Evolutionary conservation across 106 monocot species (phyloP), one percentile per base, ranked within the genome.

Genomic region (Acorus calamus): DNA sequence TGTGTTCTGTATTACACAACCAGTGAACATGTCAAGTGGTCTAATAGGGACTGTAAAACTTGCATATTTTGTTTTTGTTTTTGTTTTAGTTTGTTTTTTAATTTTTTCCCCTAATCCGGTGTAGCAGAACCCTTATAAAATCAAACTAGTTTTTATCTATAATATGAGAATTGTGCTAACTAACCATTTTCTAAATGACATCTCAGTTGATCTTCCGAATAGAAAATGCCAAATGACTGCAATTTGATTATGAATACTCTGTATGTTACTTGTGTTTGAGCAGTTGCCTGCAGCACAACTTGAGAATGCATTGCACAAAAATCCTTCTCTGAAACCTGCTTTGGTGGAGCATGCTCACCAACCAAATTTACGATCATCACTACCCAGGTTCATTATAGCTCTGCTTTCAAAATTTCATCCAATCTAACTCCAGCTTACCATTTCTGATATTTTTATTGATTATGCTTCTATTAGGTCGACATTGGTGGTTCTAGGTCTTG

Each of bases 201-300:
- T 28, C 28, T 28, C 28, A 28, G 28, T 28, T 28, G 28, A 28
- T 28, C 28, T 28, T 28, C 28, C 1, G 28, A 28, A 28, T 28
- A 28, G 1, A 28, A 28, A 28, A 28, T 28, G 28, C 28, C 28
- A 28, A 28, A 28, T 28, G 28, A 28, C 28, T 28, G 28, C 28
- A 28, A 28, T 28, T 28, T 0, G 28, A 28, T 28, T 28, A 28
- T 28, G 28, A 28, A 28, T 28, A 28, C 28, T 28, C 28, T 28
- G 28, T 28, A 28, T 1, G 28, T 28, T 28, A 28, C 28, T 59
- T 64, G 44, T 42, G 42, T 12, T 61, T 57, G 71, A 8, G 0
- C 76, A 94, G 94, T 73, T 96, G 50, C 94, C 94, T 57, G 94
- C 87, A 28, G 76, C 84, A 57, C 94, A 96, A 55, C 83, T 96